Evolutionary conservation across 176 grass and related monocot genomes (phyloP).

Genomic region (Neostapfia colusana): DNA sequence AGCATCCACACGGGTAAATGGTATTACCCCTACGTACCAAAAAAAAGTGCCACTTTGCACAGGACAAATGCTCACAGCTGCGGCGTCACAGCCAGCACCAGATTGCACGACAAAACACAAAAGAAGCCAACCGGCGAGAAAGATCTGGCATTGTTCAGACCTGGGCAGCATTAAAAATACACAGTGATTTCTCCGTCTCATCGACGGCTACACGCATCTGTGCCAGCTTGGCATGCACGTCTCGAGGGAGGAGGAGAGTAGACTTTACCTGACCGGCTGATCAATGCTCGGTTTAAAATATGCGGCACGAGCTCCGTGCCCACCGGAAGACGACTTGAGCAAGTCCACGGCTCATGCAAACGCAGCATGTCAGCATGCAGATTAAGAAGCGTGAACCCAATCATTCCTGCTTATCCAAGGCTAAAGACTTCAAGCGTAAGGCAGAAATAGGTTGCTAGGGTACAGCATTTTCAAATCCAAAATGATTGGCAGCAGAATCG

Average conservation of each 20-base stretch:
- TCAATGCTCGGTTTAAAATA: neutral
- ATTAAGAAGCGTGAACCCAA: neutral
- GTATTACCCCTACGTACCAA: neutral
- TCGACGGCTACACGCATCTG: neutral
- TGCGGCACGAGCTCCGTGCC: constrained; percentile 24
- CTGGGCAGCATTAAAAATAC: neutral
- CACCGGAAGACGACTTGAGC: constrained; percentile 31
- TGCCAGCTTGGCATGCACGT: constrained; percentile 13
- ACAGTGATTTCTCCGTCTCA: neutral
- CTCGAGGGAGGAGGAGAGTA: neutral
- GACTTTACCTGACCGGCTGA: neutral
- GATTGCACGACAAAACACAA: neutral
- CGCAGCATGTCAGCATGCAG: no score
- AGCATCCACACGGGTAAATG: neutral
- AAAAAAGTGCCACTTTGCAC: neutral
- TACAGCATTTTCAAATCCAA: constrained; percentile 7
- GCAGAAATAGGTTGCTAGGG: neutral
- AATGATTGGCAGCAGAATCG: neutral
- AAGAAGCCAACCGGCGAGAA: neutral
- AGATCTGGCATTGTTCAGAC: constrained; percentile 13
- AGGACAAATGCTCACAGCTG: neutral
- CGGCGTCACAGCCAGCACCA: neutral
- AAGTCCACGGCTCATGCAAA: constrained; percentile 33
- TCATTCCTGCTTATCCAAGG: neutral
- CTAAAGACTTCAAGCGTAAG: neutral